Evolutionary conservation across 495 filamentous ascomycete species (phyloP), one percentile per base, ranked within the genome.

Genomic region (Talaromyces thailandensis): DNA sequence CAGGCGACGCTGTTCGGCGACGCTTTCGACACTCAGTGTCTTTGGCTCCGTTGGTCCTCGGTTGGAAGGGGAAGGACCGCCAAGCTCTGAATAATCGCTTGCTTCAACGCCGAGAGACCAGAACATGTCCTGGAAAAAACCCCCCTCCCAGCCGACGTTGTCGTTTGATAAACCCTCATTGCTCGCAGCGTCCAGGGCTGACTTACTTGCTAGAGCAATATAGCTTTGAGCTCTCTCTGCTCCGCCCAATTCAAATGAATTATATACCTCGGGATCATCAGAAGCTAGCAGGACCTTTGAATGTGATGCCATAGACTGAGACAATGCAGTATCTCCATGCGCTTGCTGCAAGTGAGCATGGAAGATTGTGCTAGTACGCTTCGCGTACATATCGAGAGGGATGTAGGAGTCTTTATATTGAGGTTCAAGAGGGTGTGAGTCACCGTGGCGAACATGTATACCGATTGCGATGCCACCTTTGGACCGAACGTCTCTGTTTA

Each of bases 391-490:
- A 45, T 84, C 79, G 0, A 89, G 68, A 1, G 90, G 90, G 9
- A 92, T 79, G 63, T 91, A 90, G 56, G 85, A 84, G 43, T 84
- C 79, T 45, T 75, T 74, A 66, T 88, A 88, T 67, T 88, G 83
- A 62, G 76, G 85, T 66, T 89, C 88, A 58, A 79, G 75, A 0
- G 86, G 87, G 62, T 88, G 86, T 0, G 79, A 72, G 66, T 93
- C 90, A 21, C 89, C 89, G 29, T 84, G 83, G n/a, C 89, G 84
- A 56, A 92, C 77, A 63, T 92, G 89, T 21, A 90, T 68, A 16
- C 85, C 88, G 25, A 89, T 68, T n/a, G 80, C 71, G 16, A 84
- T 65, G 2, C 83, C 79, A 53, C 73, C 75, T 37, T 74, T 75
- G 31, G 68, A 67, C 4, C 73, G 70, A 12, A 73, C 74, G n/a